These are phyloP conservation scores for Exserohilum rostratum DNA, from an alignment of 2,329 filamentous ascomycete genomes.

Conservation along the genomic window DNA sequence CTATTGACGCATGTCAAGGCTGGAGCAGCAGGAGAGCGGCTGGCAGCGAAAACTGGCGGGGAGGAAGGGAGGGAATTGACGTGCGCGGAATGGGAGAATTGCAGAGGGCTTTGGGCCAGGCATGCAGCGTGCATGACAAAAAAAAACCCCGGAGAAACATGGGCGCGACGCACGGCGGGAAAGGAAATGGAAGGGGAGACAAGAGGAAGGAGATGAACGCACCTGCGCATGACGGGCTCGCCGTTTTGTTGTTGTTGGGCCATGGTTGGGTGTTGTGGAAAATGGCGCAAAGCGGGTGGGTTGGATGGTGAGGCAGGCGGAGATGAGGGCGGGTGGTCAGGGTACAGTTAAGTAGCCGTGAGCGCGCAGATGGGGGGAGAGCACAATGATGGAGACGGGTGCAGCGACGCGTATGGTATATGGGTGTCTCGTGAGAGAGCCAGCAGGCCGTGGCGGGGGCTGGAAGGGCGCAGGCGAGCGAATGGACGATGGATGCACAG, in stretches of 20 bases:
- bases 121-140: background rate
- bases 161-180: background rate
- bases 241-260: conserved; percentile 47
- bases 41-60: background rate
- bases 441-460: conserved; percentile 9
- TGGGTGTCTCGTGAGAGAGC: background rate
- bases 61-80: background rate
- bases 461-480: conserved; percentile 14
- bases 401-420: conserved; percentile 7
- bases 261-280: conserved; percentile 31
- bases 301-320: background rate
- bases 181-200: background rate
- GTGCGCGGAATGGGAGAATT: background rate
- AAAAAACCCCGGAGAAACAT: background rate
- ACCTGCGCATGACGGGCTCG: conserved; percentile 71
- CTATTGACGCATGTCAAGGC: conserved; percentile 26
- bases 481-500: conserved; percentile 4
- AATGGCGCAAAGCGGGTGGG: conserved; percentile 5
- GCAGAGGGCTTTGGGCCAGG: no score
- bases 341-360: conserved; percentile 22
- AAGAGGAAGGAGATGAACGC: conserved; percentile 40
- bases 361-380: background rate
- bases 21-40: conserved; percentile 2
- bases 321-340: background rate
- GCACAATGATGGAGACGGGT: background rate